These are phyloP conservation scores for Chaetomium strumarium DNA, from an alignment of 2,329 filamentous ascomycete genomes.

Conservation along the genomic window DNA sequence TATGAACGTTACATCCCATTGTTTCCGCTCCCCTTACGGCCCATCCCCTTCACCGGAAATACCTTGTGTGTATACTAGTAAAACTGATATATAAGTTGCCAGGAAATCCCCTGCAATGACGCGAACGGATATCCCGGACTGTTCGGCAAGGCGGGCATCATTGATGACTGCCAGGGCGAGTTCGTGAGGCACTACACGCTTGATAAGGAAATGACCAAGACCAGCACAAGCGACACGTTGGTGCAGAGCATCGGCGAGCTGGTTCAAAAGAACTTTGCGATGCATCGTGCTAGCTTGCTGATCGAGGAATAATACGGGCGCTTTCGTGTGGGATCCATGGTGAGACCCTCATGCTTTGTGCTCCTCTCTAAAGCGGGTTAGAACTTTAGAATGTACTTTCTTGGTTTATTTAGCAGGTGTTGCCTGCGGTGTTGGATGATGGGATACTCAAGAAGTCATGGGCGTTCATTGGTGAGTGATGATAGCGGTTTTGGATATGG, in stretches of 20 bases:
- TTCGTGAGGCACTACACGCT: constrained; percentile 9
- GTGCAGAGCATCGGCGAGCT: constrained; percentile 8
- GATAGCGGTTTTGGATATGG: too few relatives aligned
- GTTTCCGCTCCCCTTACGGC: not conserved
- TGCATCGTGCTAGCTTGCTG: not conserved
- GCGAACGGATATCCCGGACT: constrained; percentile 9
- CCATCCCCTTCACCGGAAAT: too few relatives aligned
- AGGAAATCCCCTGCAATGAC: constrained; percentile 12
- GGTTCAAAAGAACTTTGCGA: not conserved
- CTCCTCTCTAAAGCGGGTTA: too few relatives aligned
- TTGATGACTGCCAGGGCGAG: constrained; percentile 10
- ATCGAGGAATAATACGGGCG: too few relatives aligned
- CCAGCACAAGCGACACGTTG: not conserved
- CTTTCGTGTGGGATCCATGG: too few relatives aligned
- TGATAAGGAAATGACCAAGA: constrained; percentile 5
- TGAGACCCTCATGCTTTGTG: too few relatives aligned
- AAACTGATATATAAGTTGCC: not conserved
- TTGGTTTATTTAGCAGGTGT: too few relatives aligned
- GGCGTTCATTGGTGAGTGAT: too few relatives aligned
- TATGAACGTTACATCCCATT: not conserved
- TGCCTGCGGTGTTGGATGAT: too few relatives aligned
- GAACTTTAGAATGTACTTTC: too few relatives aligned
- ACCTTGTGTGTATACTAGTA: too few relatives aligned
- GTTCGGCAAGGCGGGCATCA: not conserved
- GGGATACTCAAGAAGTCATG: too few relatives aligned